Conservation (phyloP, 306 rosid species). For the Heteromeles arbutifolia region DNA sequence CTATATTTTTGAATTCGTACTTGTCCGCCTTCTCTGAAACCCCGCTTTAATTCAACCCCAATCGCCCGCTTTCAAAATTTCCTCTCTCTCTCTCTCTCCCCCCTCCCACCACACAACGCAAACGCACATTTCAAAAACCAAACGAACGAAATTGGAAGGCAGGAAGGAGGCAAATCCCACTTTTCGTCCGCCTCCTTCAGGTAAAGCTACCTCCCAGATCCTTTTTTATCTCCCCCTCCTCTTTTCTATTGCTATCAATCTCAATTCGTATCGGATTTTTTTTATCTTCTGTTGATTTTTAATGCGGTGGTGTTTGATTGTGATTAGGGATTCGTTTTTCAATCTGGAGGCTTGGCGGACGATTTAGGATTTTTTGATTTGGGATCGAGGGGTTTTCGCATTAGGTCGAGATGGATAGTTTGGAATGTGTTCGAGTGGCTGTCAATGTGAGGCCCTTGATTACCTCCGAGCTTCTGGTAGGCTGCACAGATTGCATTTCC, state of each 20-base stretch:
- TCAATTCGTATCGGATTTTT: not conserved
- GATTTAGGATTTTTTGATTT: not conserved
- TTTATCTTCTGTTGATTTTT: not conserved
- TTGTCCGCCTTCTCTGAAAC: conserved; percentile 41
- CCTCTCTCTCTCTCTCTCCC: conserved; percentile 13
- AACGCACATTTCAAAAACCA: not conserved
- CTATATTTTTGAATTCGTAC: conserved; percentile 67
- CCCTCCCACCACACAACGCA: not conserved
- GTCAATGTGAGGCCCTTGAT: conserved; percentile 82
- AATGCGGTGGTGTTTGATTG: not conserved
- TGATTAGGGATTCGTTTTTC: not conserved
- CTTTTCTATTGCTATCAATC: not conserved
- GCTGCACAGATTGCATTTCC: conserved; percentile 87
- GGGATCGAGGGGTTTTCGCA: conserved; percentile 15
- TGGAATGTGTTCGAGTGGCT: conserved; percentile 77
- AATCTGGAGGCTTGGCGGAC: not conserved
- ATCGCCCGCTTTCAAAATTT: conserved; percentile 52
- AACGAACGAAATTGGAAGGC: not conserved
- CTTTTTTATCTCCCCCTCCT: not conserved
- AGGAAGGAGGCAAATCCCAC: not conserved
- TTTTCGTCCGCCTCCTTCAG: not conserved
- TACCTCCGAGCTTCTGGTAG: conserved; percentile 72
- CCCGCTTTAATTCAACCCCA: conserved; percentile 30
- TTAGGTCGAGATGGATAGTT: conserved; percentile 48
- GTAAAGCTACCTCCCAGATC: not conserved